Evolutionary conservation across 1,284 basidiomycete genomes (phyloP).

Genomic region (Heterobasidion occidentale): DNA sequence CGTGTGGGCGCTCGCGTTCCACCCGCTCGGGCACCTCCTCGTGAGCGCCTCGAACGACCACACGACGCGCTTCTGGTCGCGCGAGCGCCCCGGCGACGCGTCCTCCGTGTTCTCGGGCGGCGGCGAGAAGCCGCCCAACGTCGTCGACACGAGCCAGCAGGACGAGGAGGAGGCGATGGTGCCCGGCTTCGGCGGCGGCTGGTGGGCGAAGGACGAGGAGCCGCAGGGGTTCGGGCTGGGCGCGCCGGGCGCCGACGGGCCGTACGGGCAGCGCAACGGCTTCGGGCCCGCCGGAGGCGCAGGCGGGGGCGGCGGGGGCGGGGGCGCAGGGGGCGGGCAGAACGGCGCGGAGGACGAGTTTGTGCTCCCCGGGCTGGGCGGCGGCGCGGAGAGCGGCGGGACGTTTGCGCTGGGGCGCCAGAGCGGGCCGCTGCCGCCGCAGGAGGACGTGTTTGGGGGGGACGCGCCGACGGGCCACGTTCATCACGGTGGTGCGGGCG

Average conservation of each 20-base stretch:
- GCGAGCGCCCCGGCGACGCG: slow-evolving; percentile 75
- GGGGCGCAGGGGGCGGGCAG: background rate
- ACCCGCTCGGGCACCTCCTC: slow-evolving; percentile 93
- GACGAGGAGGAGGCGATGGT: slow-evolving; percentile 55
- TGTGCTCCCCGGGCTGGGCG: background rate
- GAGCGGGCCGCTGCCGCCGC: background rate
- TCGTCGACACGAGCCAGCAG: slow-evolving; percentile 36
- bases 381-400: background rate
- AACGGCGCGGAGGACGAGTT: background rate
- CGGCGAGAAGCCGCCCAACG: slow-evolving; percentile 70
- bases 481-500: background rate
- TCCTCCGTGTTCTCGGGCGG: slow-evolving; percentile 64
- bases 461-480: background rate
- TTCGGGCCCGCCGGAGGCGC: slow-evolving; percentile 19
- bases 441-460: background rate
- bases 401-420: background rate
- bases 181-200: slow-evolving; percentile 33
- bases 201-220: slow-evolving; percentile 15
- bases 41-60: slow-evolving; percentile 94
- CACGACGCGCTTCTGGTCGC: slow-evolving; percentile 95
- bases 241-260: slow-evolving; percentile 24
- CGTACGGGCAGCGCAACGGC: slow-evolving; percentile 1
- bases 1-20: slow-evolving; percentile 93
- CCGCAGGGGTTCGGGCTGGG: slow-evolving; percentile 17
- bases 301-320: too few species aligned